Base-by-base conservation (phyloP, 257 asterid genomes). In the Solanum phureja region DNA sequence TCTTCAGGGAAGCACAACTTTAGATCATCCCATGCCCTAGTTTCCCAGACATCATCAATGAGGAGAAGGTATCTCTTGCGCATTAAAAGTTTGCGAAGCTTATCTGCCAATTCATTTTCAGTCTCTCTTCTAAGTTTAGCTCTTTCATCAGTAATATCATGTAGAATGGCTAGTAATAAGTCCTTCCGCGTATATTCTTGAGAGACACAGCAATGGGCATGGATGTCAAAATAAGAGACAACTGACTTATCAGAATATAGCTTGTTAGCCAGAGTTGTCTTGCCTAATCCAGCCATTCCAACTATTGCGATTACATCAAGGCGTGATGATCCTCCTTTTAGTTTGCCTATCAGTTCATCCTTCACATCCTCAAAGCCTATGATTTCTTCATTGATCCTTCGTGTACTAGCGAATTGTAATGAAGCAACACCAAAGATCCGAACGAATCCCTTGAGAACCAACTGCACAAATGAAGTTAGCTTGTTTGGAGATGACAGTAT, bases 11-110 rank as follows among this genome's bases (percentile, higher is more conserved):
- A 77, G 18, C 84, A 40, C 34, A 13, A 40, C 84, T n/a, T n/a
- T 3, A 77, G 33, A 77, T 66, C 91, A 46, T 87, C 23, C 94
- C 92, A 91, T 24, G 21, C 89, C 5, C 88, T 42, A 10, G 86
- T 29, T 71, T 60, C 27, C 94, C 95, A 92, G 1, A 93, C 11
- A 89, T 93, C 95, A 88, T 92, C 95, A 52, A 91, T 64, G 12
- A 93, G 90, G 29, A 93, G 56, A 2, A 93, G 85, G 83, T 87
- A 93, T 79, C 90, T 87, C 71, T 87, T 79, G 18, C 90, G 81
- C 42, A 21, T 87, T 27, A 90, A 88, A 89, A 29, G 29, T 81
- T 74, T 86, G 86, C 83, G 72, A 49, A 92, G 83, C 31, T 37
- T 66, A 84, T n/a, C 44, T 5, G 19, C 86, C 38, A 88, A 44